Percentiles rank a stretch among this genome's conserved stretches.
phyloP scores from a whole-genome alignment of 1,139 yeast genomes.

The Lodderomyces metapsilosis region DNA sequence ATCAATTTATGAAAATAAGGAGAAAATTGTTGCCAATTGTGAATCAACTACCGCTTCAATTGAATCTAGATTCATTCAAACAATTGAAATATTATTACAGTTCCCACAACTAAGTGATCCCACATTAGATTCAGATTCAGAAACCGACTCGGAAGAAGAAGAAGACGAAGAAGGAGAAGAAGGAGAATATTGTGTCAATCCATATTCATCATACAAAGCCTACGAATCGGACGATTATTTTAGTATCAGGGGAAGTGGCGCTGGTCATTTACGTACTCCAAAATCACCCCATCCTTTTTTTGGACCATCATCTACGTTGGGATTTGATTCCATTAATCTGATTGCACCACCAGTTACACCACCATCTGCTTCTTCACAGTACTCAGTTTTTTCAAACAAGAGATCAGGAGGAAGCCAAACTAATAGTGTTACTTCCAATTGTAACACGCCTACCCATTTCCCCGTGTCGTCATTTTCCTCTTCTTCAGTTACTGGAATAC shows the following conservation, averaged over 20 bases:
- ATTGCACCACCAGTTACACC: constrained; percentile 37
- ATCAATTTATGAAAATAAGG: constrained; percentile 26
- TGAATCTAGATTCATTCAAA: constrained; percentile 20
- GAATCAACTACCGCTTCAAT: constrained; percentile 7
- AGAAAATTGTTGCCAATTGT: constrained; percentile 3
- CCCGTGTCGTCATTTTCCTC: constrained; percentile 10
- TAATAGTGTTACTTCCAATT: constrained; percentile 17
- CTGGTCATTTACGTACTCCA: constrained; percentile 18
- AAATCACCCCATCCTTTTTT: constrained; percentile 23
- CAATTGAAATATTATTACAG: constrained; percentile 30
- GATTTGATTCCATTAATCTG: constrained; percentile 15
- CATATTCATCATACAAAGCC: not conserved
- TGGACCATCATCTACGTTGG: constrained; percentile 28
- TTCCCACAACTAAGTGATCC: constrained; percentile 19
- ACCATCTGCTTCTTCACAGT: constrained; percentile 43
- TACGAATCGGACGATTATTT: constrained; percentile 2
- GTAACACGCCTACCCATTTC: constrained; percentile 30
- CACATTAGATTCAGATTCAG: constrained; percentile 10
- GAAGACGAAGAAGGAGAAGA: constrained; percentile 11
- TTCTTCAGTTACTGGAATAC: not conserved
- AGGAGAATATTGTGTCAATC: constrained; percentile 1
- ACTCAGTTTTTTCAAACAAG: constrained; percentile 37
- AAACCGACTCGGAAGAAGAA: constrained; percentile 12
- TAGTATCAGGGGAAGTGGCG: constrained; percentile 1
- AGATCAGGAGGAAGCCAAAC: constrained; percentile 15